Base-by-base conservation (phyloP, 1,284 basidiomycete species). In the Meira nashicola region DNA sequence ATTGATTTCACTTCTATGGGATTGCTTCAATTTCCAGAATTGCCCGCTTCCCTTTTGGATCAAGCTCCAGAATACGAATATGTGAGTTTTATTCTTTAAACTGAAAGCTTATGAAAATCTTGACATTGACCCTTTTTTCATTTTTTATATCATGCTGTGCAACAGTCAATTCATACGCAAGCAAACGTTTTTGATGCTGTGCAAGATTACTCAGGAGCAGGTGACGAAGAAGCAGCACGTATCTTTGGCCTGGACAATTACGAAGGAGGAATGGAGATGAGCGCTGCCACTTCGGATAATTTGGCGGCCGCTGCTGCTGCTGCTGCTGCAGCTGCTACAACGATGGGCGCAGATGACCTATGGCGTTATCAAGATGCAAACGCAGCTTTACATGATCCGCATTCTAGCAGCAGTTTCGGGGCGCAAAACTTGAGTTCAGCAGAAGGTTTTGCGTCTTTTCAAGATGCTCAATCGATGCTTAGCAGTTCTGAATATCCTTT, bases 51-150 rank as follows among this genome's bases (percentile, higher is more conserved):
- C 17, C 59, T 77, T 14, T 66, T 76, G 7, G 68, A 74, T 51
- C 69, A 72, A 11, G 63, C 62, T 1, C 71, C 72, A 23, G 64
- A 74, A 38, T 68, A 71, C 57, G 70, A 77, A 71, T 77, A 64
- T 53, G 74, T 77, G 61, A 68, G 74, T 74, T 25, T 10, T 6
- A 25, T n/a, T n/a, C 21, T 9, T 17, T 6, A 17, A 33, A 21
- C 19, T 11, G 54, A 56, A 37, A 21, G 39, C 10, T 19, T 19
- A 51, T 10, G 23, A 44, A 37, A 37, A 60, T 50, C 25, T 11
- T 12, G 8, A 12, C 37, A 23, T 14, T 48, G 21, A 41, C 39
- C 3, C 23, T 44, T 37, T 51, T 15, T 39, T 57, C 51, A 4
- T 38, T n/a, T 25, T 11, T 48, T 39, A 33, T 44, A 21, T 15